Evolutionary conservation across 305 asterid species (phyloP), one percentile per base, ranked within the genome.

Genomic region (Fraxinus albicans): DNA sequence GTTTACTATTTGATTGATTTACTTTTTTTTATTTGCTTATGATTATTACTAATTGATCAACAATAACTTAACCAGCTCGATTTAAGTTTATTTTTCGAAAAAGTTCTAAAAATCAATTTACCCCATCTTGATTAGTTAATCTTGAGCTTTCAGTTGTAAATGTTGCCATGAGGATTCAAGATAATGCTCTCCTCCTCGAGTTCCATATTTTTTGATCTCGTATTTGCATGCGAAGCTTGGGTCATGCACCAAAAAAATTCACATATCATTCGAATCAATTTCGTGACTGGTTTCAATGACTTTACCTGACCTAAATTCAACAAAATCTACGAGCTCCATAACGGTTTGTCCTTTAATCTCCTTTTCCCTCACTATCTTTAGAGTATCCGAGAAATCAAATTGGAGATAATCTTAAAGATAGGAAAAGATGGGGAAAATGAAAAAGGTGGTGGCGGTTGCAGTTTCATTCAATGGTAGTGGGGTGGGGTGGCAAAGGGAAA

Each of bases 91-190:
- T 29, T 29, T 29, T 29, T 29, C 27, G 31, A 29, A 29, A 29
- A 29, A 29, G 2, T 1, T 1, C 2, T 29, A 29, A 29, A 29
- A 29, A 29, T 29, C 31, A 29, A 29, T 29, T 29, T 2, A 29
- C 31, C 31, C 31, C 31, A 1, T 29, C 31, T 29, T 29, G 2
- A 2, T 29, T 29, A 29, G 31, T 29, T 29, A 29, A 29, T 29
- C 31, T 29, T 29, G 31, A 29, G 31, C 31, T 29, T 29, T 31
- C 17, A 85, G 83, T 60, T 85, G 85, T 34, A 85, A 85, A 81
- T 85, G 87, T 27, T 85, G 85, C 87, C 85, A 85, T 3, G 83
- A 60, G 7, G 87, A 85, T 12, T 81, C 87, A n/a, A 81, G 82
- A 50, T 65, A 85, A 15, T 83, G 85, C 25, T 85, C 13, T 81